Percentiles rank a stretch among this genome's conserved stretches.
Evolutionary conservation across 306 rosid species (phyloP).

Genomic region (Alnus glutinosa): DNA sequence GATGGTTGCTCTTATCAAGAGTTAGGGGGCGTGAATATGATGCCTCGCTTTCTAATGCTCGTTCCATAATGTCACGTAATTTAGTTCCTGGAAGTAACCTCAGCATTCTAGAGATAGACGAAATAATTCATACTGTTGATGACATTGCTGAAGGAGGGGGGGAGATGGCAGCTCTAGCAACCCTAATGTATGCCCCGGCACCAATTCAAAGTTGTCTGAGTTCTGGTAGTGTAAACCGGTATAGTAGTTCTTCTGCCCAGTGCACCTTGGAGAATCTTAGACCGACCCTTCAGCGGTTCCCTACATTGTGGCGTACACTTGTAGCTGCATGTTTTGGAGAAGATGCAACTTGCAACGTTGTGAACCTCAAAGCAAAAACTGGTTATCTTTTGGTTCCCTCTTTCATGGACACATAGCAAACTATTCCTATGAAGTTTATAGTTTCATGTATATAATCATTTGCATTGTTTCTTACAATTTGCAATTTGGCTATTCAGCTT

Average conservation of each 20-base stretch:
- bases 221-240: conserved; percentile 80
- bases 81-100: conserved; percentile 63
- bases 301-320: conserved; percentile 82
- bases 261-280: conserved; percentile 94
- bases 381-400: conserved; percentile 50
- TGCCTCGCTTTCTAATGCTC: conserved; percentile 89
- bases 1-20: conserved; percentile 83
- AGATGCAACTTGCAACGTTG: conserved; percentile 51
- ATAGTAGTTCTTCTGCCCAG: conserved; percentile 76
- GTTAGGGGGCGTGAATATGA: conserved; percentile 83
- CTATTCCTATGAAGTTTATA: conserved; percentile 8
- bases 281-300: conserved; percentile 80
- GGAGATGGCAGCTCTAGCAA: conserved; percentile 94
- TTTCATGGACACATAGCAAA: conserved; percentile 22
- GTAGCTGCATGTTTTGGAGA: conserved; percentile 80
- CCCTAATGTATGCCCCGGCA: conserved; percentile 76
- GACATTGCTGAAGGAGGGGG: conserved; percentile 99
- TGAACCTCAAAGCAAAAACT: conserved; percentile 61
- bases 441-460: conserved; percentile 10
- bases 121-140: conserved; percentile 86
- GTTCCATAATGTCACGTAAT: conserved; percentile 60
- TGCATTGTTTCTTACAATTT: conserved; percentile 7
- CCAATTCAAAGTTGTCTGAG: conserved; percentile 82
- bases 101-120: conserved; percentile 67
- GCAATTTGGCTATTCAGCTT: conserved; percentile 46